Evolutionary conservation across 805 yeast genomes (phyloP).

Genomic region (Sungouiozyma intestinalis): DNA sequence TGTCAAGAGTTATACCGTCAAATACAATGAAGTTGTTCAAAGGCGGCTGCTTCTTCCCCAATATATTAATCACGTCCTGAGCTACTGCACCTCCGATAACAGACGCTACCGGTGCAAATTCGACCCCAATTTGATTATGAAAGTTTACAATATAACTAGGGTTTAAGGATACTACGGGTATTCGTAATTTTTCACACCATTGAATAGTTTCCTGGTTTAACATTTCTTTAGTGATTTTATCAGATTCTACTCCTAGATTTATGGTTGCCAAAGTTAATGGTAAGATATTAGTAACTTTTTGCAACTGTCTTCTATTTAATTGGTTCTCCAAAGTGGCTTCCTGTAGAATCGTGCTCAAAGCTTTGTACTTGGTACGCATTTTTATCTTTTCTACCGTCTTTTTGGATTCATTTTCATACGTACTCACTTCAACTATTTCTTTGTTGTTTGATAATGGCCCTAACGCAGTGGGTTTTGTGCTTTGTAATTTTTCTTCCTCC

Average conservation of each 20-base stretch:
- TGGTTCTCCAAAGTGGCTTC: slow-evolving; percentile 31
- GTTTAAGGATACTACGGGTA: slow-evolving; percentile 38
- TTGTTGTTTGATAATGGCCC: slow-evolving; percentile 39
- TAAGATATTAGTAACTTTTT: slow-evolving; percentile 24
- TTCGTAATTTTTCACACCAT: slow-evolving; percentile 31
- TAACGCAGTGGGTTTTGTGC: slow-evolving; percentile 34
- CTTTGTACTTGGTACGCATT: slow-evolving; percentile 30
- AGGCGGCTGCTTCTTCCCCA: slow-evolving; percentile 70
- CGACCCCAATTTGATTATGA: slow-evolving; percentile 42
- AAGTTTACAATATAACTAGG: slow-evolving; percentile 31
- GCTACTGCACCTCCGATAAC: slow-evolving; percentile 82
- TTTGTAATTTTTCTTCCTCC: slow-evolving; percentile 40
- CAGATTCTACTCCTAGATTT: slow-evolving; percentile 31
- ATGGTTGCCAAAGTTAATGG: slow-evolving; percentile 45
- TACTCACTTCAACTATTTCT: slow-evolving; percentile 33
- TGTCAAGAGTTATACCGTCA: slow-evolving; percentile 60
- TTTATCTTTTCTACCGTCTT: slow-evolving; percentile 29
- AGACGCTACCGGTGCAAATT: slow-evolving; percentile 76
- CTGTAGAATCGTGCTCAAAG: slow-evolving; percentile 29
- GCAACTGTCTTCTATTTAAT: slow-evolving; percentile 22
- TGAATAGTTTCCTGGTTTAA: slow-evolving; percentile 4
- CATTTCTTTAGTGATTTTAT: slow-evolving; percentile 7
- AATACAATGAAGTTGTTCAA: slow-evolving; percentile 70
- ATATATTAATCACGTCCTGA: slow-evolving; percentile 78
- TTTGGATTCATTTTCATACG: slow-evolving; percentile 31